These are phyloP conservation scores for Phytophthora agathidicida DNA, from an alignment of 352 stramenopile species.

Conservation along the genomic window DNA sequence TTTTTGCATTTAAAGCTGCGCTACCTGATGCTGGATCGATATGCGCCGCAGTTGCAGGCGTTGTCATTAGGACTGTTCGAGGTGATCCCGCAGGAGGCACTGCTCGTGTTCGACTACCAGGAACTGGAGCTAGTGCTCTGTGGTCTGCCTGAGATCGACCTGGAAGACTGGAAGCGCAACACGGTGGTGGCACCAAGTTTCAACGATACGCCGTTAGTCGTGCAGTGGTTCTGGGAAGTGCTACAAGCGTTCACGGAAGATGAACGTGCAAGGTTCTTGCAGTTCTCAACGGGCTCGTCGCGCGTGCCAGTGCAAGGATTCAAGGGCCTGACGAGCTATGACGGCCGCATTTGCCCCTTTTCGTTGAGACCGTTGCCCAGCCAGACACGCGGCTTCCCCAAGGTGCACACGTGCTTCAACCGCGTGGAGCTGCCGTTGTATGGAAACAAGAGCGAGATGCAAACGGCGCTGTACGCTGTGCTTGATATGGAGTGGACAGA, in stretches of 20 bases:
- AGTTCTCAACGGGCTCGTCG: constrained; percentile 87
- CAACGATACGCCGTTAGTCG: constrained; percentile 44
- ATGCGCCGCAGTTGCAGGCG: constrained; percentile 91
- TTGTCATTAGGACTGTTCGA: constrained; percentile 95
- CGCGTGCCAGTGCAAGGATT: constrained; percentile 89
- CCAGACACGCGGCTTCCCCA: constrained; percentile 72
- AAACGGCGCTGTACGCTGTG: constrained; percentile 94
- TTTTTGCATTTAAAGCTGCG: constrained; percentile 95
- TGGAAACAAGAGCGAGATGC: constrained; percentile 88
- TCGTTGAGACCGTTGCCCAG: constrained; percentile 59
- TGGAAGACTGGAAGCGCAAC: constrained; percentile 88
- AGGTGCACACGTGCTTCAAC: constrained; percentile 88
- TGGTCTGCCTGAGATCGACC: constrained; percentile 86
- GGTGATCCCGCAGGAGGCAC: constrained; percentile 95
- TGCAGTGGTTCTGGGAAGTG: constrained; percentile 84
- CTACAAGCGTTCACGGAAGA: constrained; percentile 64
- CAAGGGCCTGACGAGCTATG: constrained; percentile 81
- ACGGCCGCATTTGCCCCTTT: constrained; percentile 83
- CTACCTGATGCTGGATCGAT: constrained; percentile 95
- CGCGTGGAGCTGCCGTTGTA: constrained; percentile 85
- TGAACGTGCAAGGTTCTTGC: constrained; percentile 80
- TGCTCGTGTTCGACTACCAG: constrained; percentile 99
- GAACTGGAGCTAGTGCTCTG: constrained; percentile 93
- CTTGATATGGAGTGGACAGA: constrained; percentile 97
- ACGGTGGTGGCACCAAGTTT: constrained; percentile 67